Conservation (phyloP, 148 eudicot species). For the Fagopyrum tataricum region DNA sequence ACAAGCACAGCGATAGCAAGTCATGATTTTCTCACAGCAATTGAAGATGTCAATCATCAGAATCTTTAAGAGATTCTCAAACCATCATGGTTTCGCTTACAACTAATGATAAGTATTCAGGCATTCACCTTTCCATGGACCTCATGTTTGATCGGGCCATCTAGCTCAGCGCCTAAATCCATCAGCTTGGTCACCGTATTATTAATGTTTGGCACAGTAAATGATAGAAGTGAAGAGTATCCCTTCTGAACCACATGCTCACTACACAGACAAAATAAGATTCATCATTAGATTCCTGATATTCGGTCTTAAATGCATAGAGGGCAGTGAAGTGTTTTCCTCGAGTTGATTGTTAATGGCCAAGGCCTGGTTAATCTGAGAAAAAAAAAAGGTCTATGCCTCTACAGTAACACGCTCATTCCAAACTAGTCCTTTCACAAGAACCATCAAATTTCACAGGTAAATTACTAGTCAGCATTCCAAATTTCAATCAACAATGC, state of each 20-base stretch:
- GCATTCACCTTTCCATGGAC: slow-evolving; percentile 70
- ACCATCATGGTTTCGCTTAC: not conserved
- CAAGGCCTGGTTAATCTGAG: not conserved
- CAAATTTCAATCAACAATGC: not conserved
- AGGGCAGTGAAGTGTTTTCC: not conserved
- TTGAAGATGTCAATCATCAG: not conserved
- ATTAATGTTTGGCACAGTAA: slow-evolving; percentile 70
- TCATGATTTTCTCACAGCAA: not conserved
- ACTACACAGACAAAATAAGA: slow-evolving; percentile 26
- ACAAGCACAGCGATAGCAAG: not conserved
- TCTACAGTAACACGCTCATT: not conserved
- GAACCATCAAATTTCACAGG: not conserved
- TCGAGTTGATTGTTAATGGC: no score
- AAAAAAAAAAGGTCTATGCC: no score
- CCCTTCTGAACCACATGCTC: slow-evolving; percentile 44
- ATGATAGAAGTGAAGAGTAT: slow-evolving; percentile 70
- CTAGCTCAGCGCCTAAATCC: slow-evolving; percentile 79
- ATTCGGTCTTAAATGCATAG: not conserved
- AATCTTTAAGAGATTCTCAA: not conserved
- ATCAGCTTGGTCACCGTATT: slow-evolving; percentile 57
- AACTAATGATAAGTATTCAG: not conserved
- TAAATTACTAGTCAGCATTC: not conserved
- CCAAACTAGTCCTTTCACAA: not conserved
- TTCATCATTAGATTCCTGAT: not conserved
- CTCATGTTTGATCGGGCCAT: slow-evolving; percentile 79